Evolutionary conservation across 2,329 filamentous ascomycete genomes (phyloP).

Genomic region (Calonectria henricotiae): DNA sequence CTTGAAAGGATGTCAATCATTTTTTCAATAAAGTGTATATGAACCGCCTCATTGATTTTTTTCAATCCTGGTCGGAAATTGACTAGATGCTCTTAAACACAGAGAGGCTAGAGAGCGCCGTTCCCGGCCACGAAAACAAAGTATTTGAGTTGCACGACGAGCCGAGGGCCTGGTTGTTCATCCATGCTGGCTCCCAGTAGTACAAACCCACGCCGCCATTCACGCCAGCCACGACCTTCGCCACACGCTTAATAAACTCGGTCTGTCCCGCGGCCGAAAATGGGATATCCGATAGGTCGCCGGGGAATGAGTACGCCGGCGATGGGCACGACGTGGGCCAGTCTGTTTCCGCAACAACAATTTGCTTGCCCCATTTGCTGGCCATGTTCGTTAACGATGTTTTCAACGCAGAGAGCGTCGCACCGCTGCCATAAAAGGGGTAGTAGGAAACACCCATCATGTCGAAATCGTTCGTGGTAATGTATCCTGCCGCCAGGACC

Average conservation of each 20-base stretch:
- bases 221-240: slow-evolving; percentile 69
- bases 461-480: slow-evolving; percentile 74
- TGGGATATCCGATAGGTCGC: slow-evolving; percentile 73
- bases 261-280: slow-evolving; percentile 76
- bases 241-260: slow-evolving; percentile 74
- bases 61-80: background rate
- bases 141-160: slow-evolving; percentile 78
- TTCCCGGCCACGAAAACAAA: slow-evolving; percentile 72
- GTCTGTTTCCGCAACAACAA: slow-evolving; percentile 80
- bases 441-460: slow-evolving; percentile 83
- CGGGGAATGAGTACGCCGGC: slow-evolving; percentile 73
- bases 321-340: slow-evolving; percentile 78
- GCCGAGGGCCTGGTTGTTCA: slow-evolving; percentile 76
- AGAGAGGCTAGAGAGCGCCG: slow-evolving; percentile 71
- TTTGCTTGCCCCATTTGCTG: slow-evolving; percentile 74
- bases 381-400: slow-evolving; percentile 73
- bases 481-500: slow-evolving; percentile 68
- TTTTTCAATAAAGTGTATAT: background rate
- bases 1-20: background rate
- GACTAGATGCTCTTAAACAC: slow-evolving; percentile 69
- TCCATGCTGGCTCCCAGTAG: slow-evolving; percentile 84
- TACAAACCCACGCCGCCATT: slow-evolving; percentile 74
- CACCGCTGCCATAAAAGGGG: slow-evolving; percentile 77
- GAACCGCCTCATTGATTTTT: too few species aligned
- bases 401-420: slow-evolving; percentile 73